Conservation (phyloP, 257 asterid species). For the Capsicum pubescens region DNA sequence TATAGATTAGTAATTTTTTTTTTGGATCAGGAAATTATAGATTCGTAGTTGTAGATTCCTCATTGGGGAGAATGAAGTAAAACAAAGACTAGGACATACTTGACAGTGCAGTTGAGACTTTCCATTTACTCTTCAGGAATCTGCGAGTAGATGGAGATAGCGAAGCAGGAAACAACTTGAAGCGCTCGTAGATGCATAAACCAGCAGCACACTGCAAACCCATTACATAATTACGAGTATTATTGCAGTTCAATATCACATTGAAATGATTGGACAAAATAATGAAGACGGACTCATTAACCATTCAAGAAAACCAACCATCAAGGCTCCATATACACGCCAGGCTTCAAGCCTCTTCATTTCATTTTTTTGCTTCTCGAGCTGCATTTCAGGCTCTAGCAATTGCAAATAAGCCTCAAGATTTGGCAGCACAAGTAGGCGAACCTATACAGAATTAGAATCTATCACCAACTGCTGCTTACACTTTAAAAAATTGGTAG, state of each 20-base stretch:
- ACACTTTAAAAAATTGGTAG: slow-evolving; percentile 30
- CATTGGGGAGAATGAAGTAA: background rate
- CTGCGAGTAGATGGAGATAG: slow-evolving; percentile 54
- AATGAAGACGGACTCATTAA: slow-evolving; percentile 23
- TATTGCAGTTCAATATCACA: slow-evolving; percentile 24
- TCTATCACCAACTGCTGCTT: slow-evolving; percentile 27
- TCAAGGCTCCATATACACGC: slow-evolving; percentile 91
- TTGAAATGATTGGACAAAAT: background rate
- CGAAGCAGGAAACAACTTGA: slow-evolving; percentile 72
- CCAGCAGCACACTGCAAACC: slow-evolving; percentile 82
- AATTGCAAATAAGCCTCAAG: slow-evolving; percentile 78
- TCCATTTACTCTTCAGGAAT: slow-evolving; percentile 59
- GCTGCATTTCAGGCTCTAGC: slow-evolving; percentile 94
- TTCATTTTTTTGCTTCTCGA: slow-evolving; percentile 88
- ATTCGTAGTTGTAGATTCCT: background rate
- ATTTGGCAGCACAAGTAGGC: slow-evolving; percentile 80
- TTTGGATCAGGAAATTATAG: background rate
- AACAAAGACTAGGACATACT: slow-evolving; percentile 49
- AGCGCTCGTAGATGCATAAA: slow-evolving; percentile 66
- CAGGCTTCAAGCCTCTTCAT: slow-evolving; percentile 96
- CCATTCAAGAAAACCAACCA: slow-evolving; percentile 52
- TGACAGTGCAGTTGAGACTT: slow-evolving; percentile 51
- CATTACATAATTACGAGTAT: slow-evolving; percentile 4
- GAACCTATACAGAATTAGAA: slow-evolving; percentile 59
- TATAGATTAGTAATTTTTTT: background rate